phyloP scores from a whole-genome alignment of 2,329 filamentous ascomycete species.

The Elsinoe ampelina region DNA sequence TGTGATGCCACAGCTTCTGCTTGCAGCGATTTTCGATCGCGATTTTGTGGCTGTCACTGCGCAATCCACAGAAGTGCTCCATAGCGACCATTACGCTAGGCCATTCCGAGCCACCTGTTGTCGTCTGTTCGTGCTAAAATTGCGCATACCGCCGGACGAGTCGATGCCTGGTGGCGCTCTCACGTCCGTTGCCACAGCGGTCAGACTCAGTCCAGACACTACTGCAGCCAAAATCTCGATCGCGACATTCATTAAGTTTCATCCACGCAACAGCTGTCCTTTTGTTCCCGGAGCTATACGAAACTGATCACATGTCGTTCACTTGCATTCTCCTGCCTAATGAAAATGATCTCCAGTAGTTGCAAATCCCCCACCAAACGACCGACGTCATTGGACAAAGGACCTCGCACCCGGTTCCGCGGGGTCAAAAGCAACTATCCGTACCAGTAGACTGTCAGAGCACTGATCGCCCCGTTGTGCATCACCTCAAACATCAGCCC shows the following conservation, averaged over 20 bases:
- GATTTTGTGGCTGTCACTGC: background rate
- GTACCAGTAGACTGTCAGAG: conserved; percentile 70
- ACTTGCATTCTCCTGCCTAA: background rate
- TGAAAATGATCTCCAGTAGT: conserved; percentile 4
- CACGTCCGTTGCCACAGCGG: background rate
- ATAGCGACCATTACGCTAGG: conserved; percentile 10
- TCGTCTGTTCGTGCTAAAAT: conserved; percentile 3
- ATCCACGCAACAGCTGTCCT: background rate
- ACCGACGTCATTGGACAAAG: conserved; percentile 8
- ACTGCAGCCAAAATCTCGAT: conserved; percentile 6
- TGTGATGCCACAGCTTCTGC: background rate
- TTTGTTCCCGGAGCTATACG: background rate
- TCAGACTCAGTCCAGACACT: background rate
- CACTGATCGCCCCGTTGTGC: conserved; percentile 82
- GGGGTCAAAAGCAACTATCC: background rate
- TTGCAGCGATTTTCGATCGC: background rate
- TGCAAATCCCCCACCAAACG: conserved; percentile 4
- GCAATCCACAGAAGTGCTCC: conserved; percentile 6
- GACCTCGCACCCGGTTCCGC: background rate
- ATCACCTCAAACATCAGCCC: conserved; percentile 92
- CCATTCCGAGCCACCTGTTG: background rate
- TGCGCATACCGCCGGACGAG: conserved; percentile 9
- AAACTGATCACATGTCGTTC: background rate
- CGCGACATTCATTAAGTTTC: background rate
- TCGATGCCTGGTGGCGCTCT: background rate